phyloP scores from a whole-genome alignment of 2,329 filamentous ascomycete species.

The Fusarium incarnatum region DNA sequence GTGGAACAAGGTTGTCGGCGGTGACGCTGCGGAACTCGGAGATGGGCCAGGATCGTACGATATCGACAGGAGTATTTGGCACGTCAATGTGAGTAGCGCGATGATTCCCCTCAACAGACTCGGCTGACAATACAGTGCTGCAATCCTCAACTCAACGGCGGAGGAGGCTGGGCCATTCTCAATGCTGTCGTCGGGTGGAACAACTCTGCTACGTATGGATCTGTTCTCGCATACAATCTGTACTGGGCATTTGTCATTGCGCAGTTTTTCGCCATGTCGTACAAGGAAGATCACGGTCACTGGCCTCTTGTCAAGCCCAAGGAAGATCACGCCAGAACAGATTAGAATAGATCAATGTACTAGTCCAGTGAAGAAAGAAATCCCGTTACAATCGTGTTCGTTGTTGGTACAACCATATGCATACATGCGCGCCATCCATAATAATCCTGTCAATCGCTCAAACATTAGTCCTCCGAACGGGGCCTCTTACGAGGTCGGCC shows the following conservation, averaged over 20 bases:
- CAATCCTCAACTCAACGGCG: conserved; percentile 76
- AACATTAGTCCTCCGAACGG: conserved; percentile 18
- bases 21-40: conserved; percentile 64
- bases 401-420: conserved; percentile 15
- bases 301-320: conserved; percentile 59
- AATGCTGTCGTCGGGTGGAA: conserved; percentile 88
- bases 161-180: conserved; percentile 87
- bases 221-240: conserved; percentile 85
- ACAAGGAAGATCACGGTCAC: conserved; percentile 69
- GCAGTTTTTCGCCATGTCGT: conserved; percentile 73
- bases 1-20: conserved; percentile 75
- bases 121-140: conserved; percentile 70
- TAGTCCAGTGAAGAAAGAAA: conserved; percentile 17
- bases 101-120: too few species aligned
- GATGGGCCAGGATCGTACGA: conserved; percentile 81
- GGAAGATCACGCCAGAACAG: conserved; percentile 5
- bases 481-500: conserved; percentile 45
- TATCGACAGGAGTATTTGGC: conserved; percentile 82
- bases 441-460: not conserved
- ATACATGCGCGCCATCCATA: conserved; percentile 16
- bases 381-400: conserved; percentile 30
- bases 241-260: conserved; percentile 87
- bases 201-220: conserved; percentile 89
- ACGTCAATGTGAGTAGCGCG: conserved; percentile 76
- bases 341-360: conserved; percentile 14